Conservation (phyloP, 495 filamentous ascomycete species). For the Neurospora sp. region DNA sequence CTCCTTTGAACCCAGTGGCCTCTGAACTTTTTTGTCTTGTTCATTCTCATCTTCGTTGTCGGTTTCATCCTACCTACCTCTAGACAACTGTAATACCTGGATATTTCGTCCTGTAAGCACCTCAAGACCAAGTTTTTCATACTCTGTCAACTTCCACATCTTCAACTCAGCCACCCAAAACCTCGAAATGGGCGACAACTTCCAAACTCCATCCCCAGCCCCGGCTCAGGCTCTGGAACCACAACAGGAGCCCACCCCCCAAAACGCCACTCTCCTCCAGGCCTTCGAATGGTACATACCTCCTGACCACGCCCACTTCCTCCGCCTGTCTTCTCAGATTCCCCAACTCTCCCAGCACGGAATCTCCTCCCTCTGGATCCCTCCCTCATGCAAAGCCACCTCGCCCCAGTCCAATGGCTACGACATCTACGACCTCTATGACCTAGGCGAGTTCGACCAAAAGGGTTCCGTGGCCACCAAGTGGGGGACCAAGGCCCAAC, state of each 20-base stretch:
- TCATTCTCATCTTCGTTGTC: background rate
- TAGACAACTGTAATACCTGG: background rate
- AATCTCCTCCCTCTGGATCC: constrained; percentile 60
- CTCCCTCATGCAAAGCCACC: constrained; percentile 59
- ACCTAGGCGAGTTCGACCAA: constrained; percentile 68
- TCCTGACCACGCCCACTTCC: constrained; percentile 53
- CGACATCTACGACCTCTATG: constrained; percentile 68
- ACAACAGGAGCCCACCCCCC: constrained; percentile 11
- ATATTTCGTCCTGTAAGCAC: background rate
- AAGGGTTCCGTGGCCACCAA: constrained; percentile 56
- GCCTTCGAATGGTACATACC: constrained; percentile 70
- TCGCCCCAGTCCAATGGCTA: constrained; percentile 59
- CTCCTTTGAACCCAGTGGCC: background rate
- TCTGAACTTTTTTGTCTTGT: background rate
- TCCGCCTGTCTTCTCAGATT: constrained; percentile 44
- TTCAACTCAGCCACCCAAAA: background rate
- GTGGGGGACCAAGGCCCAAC: constrained; percentile 60
- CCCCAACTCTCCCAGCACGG: constrained; percentile 49
- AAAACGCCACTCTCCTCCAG: constrained; percentile 57
- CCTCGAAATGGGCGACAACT: background rate
- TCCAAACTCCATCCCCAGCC: background rate
- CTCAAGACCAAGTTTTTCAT: background rate
- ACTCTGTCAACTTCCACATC: background rate
- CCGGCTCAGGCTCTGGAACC: background rate
- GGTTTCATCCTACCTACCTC: background rate